Conservation (phyloP, 768 basidiomycete species). For the Steccherinum ochraceum region DNA sequence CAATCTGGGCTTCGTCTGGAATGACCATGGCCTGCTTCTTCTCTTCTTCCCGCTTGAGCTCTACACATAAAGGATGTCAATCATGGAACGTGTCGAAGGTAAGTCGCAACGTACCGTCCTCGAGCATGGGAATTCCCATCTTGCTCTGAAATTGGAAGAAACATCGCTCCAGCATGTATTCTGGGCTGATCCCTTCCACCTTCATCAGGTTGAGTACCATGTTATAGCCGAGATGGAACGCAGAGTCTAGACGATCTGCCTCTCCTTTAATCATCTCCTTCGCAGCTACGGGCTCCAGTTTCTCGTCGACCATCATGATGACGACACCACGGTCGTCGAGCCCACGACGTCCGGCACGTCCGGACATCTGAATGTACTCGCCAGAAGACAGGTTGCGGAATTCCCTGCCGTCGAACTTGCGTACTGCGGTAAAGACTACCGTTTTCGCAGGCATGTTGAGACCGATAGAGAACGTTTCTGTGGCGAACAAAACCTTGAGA, state of each 20-base stretch:
- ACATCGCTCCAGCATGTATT: constrained; percentile 95
- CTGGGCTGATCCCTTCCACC: constrained; percentile 96
- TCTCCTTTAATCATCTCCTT: constrained; percentile 98
- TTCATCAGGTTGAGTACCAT: constrained; percentile 99
- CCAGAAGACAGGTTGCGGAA: constrained; percentile 91
- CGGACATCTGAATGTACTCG: constrained; percentile 99
- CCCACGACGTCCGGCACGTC: constrained; percentile 94
- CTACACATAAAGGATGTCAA: constrained; percentile 36
- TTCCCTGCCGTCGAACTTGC: constrained; percentile 94
- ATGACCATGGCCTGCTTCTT: constrained; percentile 59
- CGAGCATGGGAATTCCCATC: constrained; percentile 78
- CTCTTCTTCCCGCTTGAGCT: constrained; percentile 69
- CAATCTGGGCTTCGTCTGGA: constrained; percentile 75
- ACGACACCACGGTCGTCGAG: constrained; percentile 98
- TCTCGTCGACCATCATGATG: constrained; percentile 99
- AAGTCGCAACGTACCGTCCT: constrained; percentile 54
- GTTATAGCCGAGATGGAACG: constrained; percentile 98
- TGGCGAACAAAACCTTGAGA: constrained; percentile 97
- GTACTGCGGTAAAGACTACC: constrained; percentile 91
- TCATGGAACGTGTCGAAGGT: not conserved
- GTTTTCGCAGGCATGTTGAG: constrained; percentile 99
- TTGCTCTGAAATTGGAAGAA: constrained; percentile 99
- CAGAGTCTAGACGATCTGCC: constrained; percentile 94
- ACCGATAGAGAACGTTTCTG: constrained; percentile 97
- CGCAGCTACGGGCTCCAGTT: constrained; percentile 85